Percentiles rank a stretch among this genome's conserved stretches.
Evolutionary conservation across 305 asterid species (phyloP).

Genomic region (Solanum hybrid): DNA sequence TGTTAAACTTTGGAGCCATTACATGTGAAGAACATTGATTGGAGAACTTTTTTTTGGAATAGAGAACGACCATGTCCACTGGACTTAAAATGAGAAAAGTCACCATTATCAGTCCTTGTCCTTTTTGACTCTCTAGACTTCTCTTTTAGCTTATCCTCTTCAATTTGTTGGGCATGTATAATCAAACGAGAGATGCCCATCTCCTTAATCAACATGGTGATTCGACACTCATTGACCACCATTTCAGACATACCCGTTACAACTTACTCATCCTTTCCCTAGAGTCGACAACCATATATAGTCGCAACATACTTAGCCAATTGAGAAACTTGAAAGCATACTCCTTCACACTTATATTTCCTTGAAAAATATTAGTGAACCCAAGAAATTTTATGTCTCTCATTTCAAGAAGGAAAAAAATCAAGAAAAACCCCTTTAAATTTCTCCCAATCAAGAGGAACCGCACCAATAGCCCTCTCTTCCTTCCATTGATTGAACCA

Average conservation of each 20-base stretch:
- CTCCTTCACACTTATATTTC: not conserved
- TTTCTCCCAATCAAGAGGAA: not conserved
- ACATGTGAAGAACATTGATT: not conserved
- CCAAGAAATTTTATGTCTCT: not conserved
- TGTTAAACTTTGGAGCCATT: not conserved
- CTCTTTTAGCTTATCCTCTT: not conserved
- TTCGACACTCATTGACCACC: not conserved
- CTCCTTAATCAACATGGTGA: not conserved
- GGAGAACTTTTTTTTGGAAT: not conserved
- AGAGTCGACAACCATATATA: too few species aligned
- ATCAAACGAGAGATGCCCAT: not conserved
- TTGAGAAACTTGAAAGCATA: not conserved
- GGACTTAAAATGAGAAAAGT: not conserved
- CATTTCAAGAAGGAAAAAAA: not conserved
- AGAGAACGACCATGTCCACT: not conserved
- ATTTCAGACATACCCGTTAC: not conserved
- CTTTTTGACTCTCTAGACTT: not conserved
- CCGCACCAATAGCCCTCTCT: not conserved
- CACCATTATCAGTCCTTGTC: not conserved
- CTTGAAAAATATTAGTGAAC: not conserved
- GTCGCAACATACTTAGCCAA: not conserved
- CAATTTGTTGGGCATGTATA: not conserved
- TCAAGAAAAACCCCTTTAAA: not conserved
- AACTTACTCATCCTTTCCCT: not conserved
- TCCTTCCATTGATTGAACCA: not conserved